phyloP scores from a whole-genome alignment of 208 protist genomes.

The Wallacemonas rigidus region DNA sequence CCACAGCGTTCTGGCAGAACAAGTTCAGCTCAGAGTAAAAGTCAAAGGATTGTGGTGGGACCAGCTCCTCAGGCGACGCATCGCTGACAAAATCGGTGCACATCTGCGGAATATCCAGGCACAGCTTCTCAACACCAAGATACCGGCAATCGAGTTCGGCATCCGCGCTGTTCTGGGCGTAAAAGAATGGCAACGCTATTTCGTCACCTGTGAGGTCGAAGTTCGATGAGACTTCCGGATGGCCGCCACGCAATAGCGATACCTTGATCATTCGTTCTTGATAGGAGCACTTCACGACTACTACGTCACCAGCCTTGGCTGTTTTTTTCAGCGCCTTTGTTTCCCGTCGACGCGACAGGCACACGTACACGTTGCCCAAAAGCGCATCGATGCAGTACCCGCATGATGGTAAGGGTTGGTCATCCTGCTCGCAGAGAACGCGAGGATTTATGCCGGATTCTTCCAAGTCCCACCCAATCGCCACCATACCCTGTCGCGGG shows the following conservation, averaged over 20 bases:
- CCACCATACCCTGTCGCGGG: constrained; percentile 60
- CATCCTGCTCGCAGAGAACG: constrained; percentile 5
- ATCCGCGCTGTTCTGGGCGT: constrained; percentile 54
- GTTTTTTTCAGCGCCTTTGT: constrained; percentile 55
- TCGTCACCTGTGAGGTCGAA: constrained; percentile 54
- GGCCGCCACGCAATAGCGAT: constrained; percentile 43
- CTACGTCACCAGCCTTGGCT: constrained; percentile 53
- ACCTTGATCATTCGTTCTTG: constrained; percentile 58
- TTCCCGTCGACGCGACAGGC: constrained; percentile 41
- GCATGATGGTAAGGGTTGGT: constrained; percentile 54
- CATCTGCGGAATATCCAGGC: constrained; percentile 48
- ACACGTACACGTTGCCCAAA: constrained; percentile 75
- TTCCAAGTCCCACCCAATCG: constrained; percentile 71
- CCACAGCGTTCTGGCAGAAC: constrained; percentile 57
- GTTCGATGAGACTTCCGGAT: constrained; percentile 50
- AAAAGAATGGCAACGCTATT: constrained; percentile 65
- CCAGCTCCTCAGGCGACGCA: constrained; percentile 19
- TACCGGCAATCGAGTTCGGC: constrained; percentile 46
- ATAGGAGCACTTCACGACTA: constrained; percentile 70
- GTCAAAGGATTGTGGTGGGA: constrained; percentile 51
- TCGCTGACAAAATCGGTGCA: constrained; percentile 44
- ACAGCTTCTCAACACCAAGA: constrained; percentile 37
- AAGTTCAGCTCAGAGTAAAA: constrained; percentile 87
- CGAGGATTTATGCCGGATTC: neutral
- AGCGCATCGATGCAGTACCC: constrained; percentile 72